Evolutionary conservation across 2,329 filamentous ascomycete genomes (phyloP).

Genomic region (Phialemonium atrogriseum): DNA sequence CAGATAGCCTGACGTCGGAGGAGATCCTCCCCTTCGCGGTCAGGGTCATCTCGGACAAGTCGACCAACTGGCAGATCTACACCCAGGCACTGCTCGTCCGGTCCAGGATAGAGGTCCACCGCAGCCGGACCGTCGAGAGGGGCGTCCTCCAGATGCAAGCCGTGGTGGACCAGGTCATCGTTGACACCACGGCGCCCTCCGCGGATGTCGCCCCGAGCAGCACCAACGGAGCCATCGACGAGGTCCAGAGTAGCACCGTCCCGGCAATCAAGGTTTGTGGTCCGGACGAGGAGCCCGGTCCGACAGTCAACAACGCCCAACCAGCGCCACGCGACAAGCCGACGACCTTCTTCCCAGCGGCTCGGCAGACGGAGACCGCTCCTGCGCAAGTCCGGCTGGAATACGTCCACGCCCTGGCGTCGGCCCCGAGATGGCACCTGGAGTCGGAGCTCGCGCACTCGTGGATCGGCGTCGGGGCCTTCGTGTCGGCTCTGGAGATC

Average conservation of each 20-base stretch:
- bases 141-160: constrained; percentile 90
- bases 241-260: constrained; percentile 20
- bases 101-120: constrained; percentile 82
- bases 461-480: constrained; percentile 84
- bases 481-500: constrained; percentile 87
- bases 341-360: constrained; percentile 72
- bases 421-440: constrained; percentile 85
- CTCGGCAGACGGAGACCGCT: constrained; percentile 70
- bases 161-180: constrained; percentile 88
- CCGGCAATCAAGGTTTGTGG: constrained; percentile 37
- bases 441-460: constrained; percentile 86
- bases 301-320: constrained; percentile 4
- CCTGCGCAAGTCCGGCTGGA: constrained; percentile 66
- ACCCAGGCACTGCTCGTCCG: constrained; percentile 87
- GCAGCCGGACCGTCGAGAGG: constrained; percentile 78
- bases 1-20: constrained; percentile 81
- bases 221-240: constrained; percentile 19
- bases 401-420: constrained; percentile 76
- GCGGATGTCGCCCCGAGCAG: constrained; percentile 14
- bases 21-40: constrained; percentile 88
- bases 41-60: constrained; percentile 78
- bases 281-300: constrained; percentile 19
- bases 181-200: constrained; percentile 54
- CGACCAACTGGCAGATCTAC: constrained; percentile 96
- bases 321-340: constrained; percentile 45